Evolutionary conservation across 129 eudicot genomes (phyloP).

Genomic region (Chrysanthemum seticuspe): DNA sequence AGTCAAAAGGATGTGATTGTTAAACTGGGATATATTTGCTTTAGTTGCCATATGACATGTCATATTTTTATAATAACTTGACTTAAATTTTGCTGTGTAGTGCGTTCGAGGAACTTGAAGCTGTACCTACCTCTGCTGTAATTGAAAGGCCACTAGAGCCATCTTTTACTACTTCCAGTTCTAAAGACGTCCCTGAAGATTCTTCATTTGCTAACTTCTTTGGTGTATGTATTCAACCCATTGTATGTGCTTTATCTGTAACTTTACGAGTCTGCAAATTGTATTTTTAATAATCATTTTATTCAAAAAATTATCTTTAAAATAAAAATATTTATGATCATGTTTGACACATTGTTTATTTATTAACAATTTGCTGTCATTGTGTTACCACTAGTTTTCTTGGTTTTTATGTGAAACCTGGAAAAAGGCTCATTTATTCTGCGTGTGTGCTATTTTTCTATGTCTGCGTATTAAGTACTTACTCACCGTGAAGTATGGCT

Average conservation of each 20-base stretch:
- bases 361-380: no score
- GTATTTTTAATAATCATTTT: not conserved
- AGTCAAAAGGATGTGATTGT: not conserved
- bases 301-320: not conserved
- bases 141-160: constrained; percentile 81
- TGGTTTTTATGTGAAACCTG: no score
- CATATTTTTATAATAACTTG: not conserved
- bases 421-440: no score
- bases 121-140: constrained; percentile 71
- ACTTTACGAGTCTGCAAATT: no score
- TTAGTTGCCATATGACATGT: not conserved
- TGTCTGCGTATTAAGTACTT: not conserved
- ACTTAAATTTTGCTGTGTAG: constrained; percentile 28
- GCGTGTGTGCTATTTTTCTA: not conserved
- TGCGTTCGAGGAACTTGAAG: constrained; percentile 84
- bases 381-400: no score
- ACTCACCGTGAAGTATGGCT: not conserved
- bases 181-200: constrained; percentile 54
- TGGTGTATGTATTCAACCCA: constrained; percentile 44
- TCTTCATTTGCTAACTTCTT: constrained; percentile 67
- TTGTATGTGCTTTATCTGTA: no score
- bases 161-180: constrained; percentile 42
- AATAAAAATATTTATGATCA: not conserved
- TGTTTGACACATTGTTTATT: no score
- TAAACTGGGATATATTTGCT: not conserved